Conservation (phyloP, 208 protist genomes). For the Crithidia acanthocephali region DNA sequence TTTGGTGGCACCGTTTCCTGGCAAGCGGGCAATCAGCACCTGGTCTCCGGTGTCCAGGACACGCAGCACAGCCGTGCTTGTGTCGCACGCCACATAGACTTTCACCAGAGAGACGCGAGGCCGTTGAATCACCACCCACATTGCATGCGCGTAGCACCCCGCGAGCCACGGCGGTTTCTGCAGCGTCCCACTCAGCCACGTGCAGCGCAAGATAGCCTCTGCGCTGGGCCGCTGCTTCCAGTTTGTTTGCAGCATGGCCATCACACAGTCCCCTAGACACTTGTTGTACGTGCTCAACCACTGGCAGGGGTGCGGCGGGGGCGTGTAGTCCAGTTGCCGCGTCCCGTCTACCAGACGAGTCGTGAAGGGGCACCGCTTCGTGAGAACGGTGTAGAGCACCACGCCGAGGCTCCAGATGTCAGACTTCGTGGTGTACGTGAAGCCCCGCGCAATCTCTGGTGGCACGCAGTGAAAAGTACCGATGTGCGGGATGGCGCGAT, state of each 20-base stretch:
- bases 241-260: constrained; percentile 65
- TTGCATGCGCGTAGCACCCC: constrained; percentile 7
- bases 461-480: constrained; percentile 72
- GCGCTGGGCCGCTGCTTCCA: constrained; percentile 51
- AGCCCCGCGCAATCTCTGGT: constrained; percentile 60
- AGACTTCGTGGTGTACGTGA: constrained; percentile 66
- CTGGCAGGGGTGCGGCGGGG: constrained; percentile 39
- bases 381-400: constrained; percentile 67
- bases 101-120: constrained; percentile 28
- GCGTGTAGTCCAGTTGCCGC: neutral
- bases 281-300: constrained; percentile 42
- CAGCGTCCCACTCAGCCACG: constrained; percentile 44
- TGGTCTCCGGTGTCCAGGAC: constrained; percentile 45
- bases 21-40: constrained; percentile 22
- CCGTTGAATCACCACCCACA: too few species aligned
- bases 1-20: neutral
- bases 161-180: constrained; percentile 43
- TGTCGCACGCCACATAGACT: constrained; percentile 35
- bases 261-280: constrained; percentile 59
- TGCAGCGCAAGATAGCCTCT: constrained; percentile 46
- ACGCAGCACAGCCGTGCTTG: constrained; percentile 22
- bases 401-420: constrained; percentile 86
- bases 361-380: constrained; percentile 55
- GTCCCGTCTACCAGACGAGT: constrained; percentile 21
- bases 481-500: constrained; percentile 37